Base-by-base conservation (phyloP, 495 filamentous ascomycete genomes). In the Neurospora sp. region DNA sequence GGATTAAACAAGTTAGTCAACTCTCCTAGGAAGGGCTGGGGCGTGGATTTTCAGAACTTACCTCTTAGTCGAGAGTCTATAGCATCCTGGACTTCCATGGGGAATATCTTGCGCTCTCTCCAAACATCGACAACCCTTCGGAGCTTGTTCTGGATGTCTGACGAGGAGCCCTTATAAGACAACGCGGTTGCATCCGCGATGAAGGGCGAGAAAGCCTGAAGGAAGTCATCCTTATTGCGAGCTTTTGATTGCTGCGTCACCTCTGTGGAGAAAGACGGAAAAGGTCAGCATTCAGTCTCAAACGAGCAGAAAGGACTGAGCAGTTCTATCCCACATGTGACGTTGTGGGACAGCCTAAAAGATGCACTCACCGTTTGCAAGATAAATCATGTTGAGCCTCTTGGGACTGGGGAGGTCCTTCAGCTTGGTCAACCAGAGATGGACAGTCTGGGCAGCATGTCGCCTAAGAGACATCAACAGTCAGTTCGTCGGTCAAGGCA, bases 231-330 rank as follows among this genome's bases (percentile, higher is more conserved):
- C 83, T 96, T 97, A 61, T 89, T 88, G 53, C 94, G 91, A 27
- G 91, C 93, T 78, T 95, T 96, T 11, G 94, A 97, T 78, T 98
- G 95, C 78, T 99, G 96, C 31, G 91, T 91, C 59, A 99, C 93
- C 85, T 99, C 96, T 97, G 80, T 71, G 75, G 22, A 73, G 48
- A 61, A 69, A 12, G 31, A 37, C 27, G 20, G 3, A 48, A 39
- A 22, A 69, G 35, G 74, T 82, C 44, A 82, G 81, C 70, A 74
- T 74, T 48, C 39, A n/a, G 11, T 22, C 48, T 27, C 20, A 74
- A 40, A 35, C 53, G 53, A 37, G 42, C 16, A 44, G 16, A 27
- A 20, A 38, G 35, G 12, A 70, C 18, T 38, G 31, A 22, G n/a
- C 18, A 73, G 39, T 39, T 82, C 70, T 16, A 2, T 61, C 48